Percentiles rank a stretch among this genome's conserved stretches.
Conservation (phyloP, 192 early-diverging fungal species). For the Coemansia sp. region DNA sequence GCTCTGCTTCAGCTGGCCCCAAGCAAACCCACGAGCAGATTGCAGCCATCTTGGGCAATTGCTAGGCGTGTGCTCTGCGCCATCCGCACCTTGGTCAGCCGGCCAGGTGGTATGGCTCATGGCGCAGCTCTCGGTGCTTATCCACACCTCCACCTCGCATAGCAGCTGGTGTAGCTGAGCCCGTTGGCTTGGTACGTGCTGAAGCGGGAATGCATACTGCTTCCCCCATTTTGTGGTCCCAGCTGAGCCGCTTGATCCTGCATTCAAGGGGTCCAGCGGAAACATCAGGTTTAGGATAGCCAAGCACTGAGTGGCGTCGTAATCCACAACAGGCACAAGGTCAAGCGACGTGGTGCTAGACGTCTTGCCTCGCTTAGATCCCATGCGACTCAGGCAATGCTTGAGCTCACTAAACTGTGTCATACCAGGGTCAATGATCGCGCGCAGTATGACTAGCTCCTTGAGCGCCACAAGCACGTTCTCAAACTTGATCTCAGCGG, state of each 20-base stretch:
- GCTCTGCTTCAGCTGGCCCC: slow-evolving; percentile 44
- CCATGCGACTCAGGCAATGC: neutral
- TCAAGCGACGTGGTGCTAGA: neutral
- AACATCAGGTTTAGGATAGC: slow-evolving; percentile 49
- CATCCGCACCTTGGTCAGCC: neutral
- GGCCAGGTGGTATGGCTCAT: too few species aligned
- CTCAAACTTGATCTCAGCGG: slow-evolving; percentile 44
- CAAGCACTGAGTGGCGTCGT: slow-evolving; percentile 25
- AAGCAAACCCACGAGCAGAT: slow-evolving; percentile 33
- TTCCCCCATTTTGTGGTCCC: slow-evolving; percentile 7
- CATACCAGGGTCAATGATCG: slow-evolving; percentile 4
- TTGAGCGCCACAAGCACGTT: slow-evolving; percentile 47
- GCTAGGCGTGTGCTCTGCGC: neutral
- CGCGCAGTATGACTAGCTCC: slow-evolving; percentile 39
- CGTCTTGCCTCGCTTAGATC: neutral
- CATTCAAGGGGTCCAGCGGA: slow-evolving; percentile 20
- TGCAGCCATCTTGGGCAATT: slow-evolving; percentile 38
- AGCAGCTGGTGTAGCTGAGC: slow-evolving; percentile 39
- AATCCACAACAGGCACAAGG: neutral
- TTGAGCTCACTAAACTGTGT: slow-evolving; percentile 24
- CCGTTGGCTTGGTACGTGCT: slow-evolving; percentile 39
- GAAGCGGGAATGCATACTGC: slow-evolving; percentile 38
- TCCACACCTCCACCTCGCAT: slow-evolving; percentile 45
- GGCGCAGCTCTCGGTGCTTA: slow-evolving; percentile 12
- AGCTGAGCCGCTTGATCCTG: neutral